Percentiles rank a stretch among this genome's conserved stretches.
Evolutionary conservation across 2,329 filamentous ascomycete species (phyloP).

Genomic region (Pseudogymnoascus sp.): DNA sequence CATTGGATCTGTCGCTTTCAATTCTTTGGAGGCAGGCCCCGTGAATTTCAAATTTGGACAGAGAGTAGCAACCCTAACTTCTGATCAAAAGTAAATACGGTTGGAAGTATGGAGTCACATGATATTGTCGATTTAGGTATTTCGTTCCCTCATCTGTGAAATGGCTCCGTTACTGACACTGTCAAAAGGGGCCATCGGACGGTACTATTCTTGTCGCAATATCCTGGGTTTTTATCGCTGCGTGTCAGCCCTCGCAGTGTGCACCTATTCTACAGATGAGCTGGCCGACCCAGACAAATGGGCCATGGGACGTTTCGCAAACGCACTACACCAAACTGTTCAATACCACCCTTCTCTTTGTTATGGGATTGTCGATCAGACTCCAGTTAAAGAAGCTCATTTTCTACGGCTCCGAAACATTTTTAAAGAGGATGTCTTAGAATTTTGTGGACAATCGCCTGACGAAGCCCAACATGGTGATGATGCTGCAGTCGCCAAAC

Average conservation of each 20-base stretch:
- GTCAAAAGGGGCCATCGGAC: not conserved
- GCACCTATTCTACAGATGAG: not conserved
- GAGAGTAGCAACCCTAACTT: not conserved
- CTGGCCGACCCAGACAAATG: not conserved
- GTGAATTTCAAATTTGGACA: not conserved
- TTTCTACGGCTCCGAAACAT: constrained; percentile 15
- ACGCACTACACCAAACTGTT: constrained; percentile 14
- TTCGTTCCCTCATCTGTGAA: not conserved
- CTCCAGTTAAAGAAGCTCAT: constrained; percentile 12
- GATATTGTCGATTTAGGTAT: not conserved
- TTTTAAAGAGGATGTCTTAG: constrained; percentile 16
- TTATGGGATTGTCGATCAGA: constrained; percentile 16
- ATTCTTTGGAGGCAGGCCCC: not conserved
- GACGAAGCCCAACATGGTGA: not conserved
- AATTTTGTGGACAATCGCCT: constrained; percentile 10
- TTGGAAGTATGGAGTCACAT: not conserved
- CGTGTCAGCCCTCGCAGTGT: not conserved
- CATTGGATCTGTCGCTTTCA: not conserved
- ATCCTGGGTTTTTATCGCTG: not conserved
- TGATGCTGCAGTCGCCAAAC: constrained; percentile 9
- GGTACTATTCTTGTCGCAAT: not conserved
- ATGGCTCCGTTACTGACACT: not conserved
- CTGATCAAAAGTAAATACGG: not conserved
- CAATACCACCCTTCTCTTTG: constrained; percentile 16
- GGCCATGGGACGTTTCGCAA: not conserved